Conservation (phyloP, 139 green algal genomes). For the Trebouxia sp. region DNA sequence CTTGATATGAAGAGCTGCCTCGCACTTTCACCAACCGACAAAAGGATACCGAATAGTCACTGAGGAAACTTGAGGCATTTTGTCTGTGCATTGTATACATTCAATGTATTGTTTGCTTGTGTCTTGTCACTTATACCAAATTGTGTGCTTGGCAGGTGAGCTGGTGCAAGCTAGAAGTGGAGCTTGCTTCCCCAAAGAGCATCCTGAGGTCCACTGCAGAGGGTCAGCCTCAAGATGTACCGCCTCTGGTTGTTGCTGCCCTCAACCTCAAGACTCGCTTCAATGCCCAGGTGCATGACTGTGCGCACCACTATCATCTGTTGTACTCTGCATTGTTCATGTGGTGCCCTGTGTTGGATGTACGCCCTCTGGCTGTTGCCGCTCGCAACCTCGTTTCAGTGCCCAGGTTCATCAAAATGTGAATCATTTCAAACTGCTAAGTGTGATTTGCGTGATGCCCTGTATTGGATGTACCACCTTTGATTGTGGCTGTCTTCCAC, state of each 20-base stretch:
- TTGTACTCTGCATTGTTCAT: not conserved
- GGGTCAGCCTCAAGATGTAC: slow-evolving; percentile 47
- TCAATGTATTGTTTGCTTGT: too few species aligned
- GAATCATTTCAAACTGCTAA: too few species aligned
- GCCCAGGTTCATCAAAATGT: too few species aligned
- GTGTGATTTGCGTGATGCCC: too few species aligned
- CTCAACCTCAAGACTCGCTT: slow-evolving; percentile 89
- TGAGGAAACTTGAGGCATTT: too few species aligned
- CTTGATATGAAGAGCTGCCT: too few species aligned
- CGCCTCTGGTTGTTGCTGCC: slow-evolving; percentile 83
- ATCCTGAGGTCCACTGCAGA: slow-evolving; percentile 35
- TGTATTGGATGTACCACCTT: slow-evolving; percentile 71
- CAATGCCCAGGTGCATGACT: slow-evolving; percentile 48
- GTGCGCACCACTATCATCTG: not conserved
- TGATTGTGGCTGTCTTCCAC: slow-evolving; percentile 83
- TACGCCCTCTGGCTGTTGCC: not conserved
- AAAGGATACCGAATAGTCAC: too few species aligned
- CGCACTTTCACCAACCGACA: too few species aligned
- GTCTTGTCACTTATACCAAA: too few species aligned
- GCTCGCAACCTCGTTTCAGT: too few species aligned
- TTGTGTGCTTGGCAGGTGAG: slow-evolving; percentile 58
- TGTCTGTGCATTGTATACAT: too few species aligned
- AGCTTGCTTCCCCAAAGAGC: slow-evolving; percentile 64
- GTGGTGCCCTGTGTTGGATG: not conserved
- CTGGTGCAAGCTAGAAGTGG: slow-evolving; percentile 93